A percentile compares a stretch with the other conserved stretches of the same genome.
Conservation (phyloP, 2,329 filamentous ascomycete genomes). For the Parastagonospora nodorum region DNA sequence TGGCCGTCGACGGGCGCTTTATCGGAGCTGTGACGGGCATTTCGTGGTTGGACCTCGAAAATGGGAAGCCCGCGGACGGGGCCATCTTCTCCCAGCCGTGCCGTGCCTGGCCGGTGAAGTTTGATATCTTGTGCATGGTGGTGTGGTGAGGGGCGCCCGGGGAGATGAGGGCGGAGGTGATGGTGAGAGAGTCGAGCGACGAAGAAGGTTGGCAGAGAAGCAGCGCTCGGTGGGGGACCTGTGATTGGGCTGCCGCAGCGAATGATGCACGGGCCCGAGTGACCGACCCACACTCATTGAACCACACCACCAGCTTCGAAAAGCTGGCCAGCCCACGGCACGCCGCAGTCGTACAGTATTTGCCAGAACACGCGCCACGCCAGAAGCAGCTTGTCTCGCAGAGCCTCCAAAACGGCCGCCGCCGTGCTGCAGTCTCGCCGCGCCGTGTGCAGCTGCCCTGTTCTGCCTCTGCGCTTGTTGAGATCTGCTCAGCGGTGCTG, state of each 20-base stretch:
- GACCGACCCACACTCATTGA: no score
- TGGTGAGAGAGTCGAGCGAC: conserved; percentile 20
- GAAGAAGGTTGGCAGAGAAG: no score
- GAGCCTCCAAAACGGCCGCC: conserved; percentile 1
- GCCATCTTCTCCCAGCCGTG: conserved; percentile 73
- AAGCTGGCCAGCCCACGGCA: conserved; percentile 3
- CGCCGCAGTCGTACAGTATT: background rate
- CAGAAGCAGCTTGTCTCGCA: conserved; percentile 7
- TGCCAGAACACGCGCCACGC: background rate
- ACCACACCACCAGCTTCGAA: conserved; percentile 4
- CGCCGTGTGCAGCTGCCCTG: background rate
- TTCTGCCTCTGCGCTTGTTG: conserved; percentile 11
- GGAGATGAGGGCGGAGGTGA: conserved; percentile 32
- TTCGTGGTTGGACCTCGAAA: conserved; percentile 64
- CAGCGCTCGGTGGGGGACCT: no score
- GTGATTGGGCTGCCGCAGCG: no score
- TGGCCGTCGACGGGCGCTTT: conserved; percentile 60
- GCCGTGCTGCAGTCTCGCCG: background rate
- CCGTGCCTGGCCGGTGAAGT: conserved; percentile 68
- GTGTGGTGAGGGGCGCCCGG: conserved; percentile 27
- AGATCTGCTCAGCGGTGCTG: conserved; percentile 10
- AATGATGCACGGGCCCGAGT: no score
- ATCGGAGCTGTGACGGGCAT: conserved; percentile 57
- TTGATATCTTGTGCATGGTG: conserved; percentile 70
- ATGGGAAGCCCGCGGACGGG: conserved; percentile 65